Base-by-base conservation (phyloP, 148 eudicot species). In the Rhododendron mucronatum region DNA sequence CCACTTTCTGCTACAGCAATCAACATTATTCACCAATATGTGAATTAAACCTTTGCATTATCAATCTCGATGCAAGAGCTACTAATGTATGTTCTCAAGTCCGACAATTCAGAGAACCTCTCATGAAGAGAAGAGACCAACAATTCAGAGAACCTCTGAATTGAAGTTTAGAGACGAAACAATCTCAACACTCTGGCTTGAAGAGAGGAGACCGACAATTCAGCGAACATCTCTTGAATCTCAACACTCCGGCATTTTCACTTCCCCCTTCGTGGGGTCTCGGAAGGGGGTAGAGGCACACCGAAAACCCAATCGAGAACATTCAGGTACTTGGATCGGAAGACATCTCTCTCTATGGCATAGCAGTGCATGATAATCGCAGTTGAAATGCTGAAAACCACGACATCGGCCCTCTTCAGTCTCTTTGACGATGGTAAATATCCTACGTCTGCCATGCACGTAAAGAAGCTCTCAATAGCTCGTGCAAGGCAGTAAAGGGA, bases 251-350 rank as follows among this genome's bases (percentile, higher is more conserved):
- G 6, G 18, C 73, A 41, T 65, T 47, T 48, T 82, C 61, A 82
- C 26, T 6, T 80, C 44, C 74, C 82, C 81, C 90, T 89, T 14
- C 93, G 92, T 3, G 98, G 98, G 33, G 98, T 95, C 84, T 94
- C 94, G 78, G 93, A 87, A 82, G 93, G 92, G 37, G 98, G 90
- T 16, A 93, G 94, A 51, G 99, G 99, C 85, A 97, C 93, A 26
- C 99, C 99, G 44, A 97, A 97, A 47, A 97, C 99, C 99, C 99
- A 97, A n/a, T 97, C 99, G 5, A 97, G 96, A 88, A 97, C 99
- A 71, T 97, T 97, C 76, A 95, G 89, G 91, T 97, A 97, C 91
- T 97, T 97, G 21, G 99, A 97, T 67, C 94, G 90, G 65, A 97
- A 97, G 16, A 97, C 99, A 77, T 97, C 99, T 82, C 99, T 91